Evolutionary conservation across 202 grass and related monocot genomes (phyloP).

Genomic region (Hordeum pubiflorum): DNA sequence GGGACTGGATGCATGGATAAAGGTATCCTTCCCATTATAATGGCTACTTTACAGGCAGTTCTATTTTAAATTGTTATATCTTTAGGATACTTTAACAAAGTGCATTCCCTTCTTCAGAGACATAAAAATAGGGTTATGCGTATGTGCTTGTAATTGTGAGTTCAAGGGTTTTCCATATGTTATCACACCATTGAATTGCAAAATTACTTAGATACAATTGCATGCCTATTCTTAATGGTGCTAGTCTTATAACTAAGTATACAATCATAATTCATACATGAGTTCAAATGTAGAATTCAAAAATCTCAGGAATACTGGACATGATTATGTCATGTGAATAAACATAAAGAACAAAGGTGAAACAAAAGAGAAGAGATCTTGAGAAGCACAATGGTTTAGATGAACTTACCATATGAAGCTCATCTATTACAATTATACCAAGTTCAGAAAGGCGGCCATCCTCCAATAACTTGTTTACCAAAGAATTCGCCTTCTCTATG

Average conservation of each 20-base stretch:
- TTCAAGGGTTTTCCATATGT: background rate
- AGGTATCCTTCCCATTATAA: background rate
- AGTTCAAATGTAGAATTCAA: background rate
- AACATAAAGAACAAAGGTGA: background rate
- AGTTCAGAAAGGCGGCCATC: conserved; percentile 94
- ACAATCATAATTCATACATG: background rate
- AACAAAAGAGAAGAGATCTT: conserved; percentile 16
- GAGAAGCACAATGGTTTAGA: background rate
- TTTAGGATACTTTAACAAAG: background rate
- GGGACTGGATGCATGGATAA: background rate
- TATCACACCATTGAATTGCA: background rate
- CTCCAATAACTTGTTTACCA: conserved; percentile 87
- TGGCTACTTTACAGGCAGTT: background rate
- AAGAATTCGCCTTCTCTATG: conserved; percentile 96
- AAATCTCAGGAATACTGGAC: background rate
- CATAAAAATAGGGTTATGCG: background rate
- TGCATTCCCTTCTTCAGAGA: background rate
- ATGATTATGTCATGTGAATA: background rate
- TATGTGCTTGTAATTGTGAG: background rate
- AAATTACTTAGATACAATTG: conserved; percentile 4
- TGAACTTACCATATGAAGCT: conserved; percentile 93
- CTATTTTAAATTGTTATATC: background rate
- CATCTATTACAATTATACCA: conserved; percentile 97
- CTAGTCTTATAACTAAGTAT: conserved; percentile 1
- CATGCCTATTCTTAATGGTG: background rate